Percentiles rank a stretch among this genome's conserved stretches.
phyloP scores from a whole-genome alignment of 106 monocot genomes.

The Allium sativum region DNA sequence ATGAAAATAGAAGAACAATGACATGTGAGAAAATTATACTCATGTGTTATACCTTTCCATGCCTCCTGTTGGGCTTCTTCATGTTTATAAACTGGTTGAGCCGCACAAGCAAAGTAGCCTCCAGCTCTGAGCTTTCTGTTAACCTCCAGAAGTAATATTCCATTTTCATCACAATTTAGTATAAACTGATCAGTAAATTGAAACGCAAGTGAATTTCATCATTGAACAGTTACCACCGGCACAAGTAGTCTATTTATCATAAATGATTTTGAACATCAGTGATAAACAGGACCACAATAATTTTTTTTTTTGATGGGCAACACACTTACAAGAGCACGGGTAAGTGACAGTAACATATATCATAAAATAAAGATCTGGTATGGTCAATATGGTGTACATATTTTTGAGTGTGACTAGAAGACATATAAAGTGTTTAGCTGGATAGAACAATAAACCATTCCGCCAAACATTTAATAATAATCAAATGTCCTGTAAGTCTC shows the following conservation, averaged over 20 bases:
- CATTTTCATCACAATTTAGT: constrained; percentile 43
- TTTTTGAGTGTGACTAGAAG: too few relatives aligned
- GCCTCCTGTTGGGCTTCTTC: constrained; percentile 74
- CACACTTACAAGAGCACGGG: too few relatives aligned
- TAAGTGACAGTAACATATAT: too few relatives aligned
- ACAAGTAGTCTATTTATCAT: background rate
- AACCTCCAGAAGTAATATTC: constrained; percentile 84
- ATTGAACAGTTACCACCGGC: background rate
- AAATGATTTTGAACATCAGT: background rate
- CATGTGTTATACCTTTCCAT: constrained; percentile 54
- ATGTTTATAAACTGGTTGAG: constrained; percentile 95
- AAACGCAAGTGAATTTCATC: constrained; percentile 12
- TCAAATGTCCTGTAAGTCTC: too few relatives aligned
- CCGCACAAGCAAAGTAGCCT: constrained; percentile 95
- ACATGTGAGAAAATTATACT: background rate
- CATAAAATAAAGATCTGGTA: too few relatives aligned
- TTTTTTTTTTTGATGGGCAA: too few relatives aligned
- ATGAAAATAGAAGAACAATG: background rate
- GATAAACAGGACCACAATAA: too few relatives aligned
- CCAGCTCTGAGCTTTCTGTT: constrained; percentile 95
- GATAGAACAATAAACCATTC: too few relatives aligned
- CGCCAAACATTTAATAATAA: too few relatives aligned
- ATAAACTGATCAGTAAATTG: constrained; percentile 8
- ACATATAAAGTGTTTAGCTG: too few relatives aligned
- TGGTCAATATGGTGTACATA: too few relatives aligned